Conservation (phyloP, 2,329 filamentous ascomycete species). For the Exophiala alcalophila region DNA sequence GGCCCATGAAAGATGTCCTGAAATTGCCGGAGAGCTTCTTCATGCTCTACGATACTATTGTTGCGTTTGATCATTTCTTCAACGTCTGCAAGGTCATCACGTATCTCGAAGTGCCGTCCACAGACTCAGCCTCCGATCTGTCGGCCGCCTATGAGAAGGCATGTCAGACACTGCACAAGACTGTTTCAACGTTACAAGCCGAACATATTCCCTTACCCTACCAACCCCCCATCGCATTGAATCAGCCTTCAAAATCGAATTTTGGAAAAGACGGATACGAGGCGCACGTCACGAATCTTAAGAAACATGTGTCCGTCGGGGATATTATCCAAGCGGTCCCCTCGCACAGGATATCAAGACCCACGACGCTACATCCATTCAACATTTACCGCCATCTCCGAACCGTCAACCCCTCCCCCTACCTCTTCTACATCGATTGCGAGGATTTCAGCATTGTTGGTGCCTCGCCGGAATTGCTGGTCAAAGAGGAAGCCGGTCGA, state of each 20-base stretch:
- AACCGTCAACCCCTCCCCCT: constrained; percentile 96
- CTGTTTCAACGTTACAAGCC: constrained; percentile 69
- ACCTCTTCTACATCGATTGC: constrained; percentile 94
- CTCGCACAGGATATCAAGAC: constrained; percentile 85
- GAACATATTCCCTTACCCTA: constrained; percentile 73
- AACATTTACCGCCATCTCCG: constrained; percentile 96
- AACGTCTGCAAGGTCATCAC: constrained; percentile 91
- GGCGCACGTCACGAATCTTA: constrained; percentile 77
- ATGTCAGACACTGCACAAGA: constrained; percentile 59
- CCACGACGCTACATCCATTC: constrained; percentile 89
- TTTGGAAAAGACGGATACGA: constrained; percentile 88
- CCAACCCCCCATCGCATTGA: constrained; percentile 68
- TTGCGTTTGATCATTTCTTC: constrained; percentile 93
- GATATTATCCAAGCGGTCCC: constrained; percentile 98
- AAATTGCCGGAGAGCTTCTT: constrained; percentile 90
- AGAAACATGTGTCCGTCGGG: constrained; percentile 84
- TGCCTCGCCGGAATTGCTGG: constrained; percentile 88
- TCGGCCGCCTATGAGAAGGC: constrained; percentile 68
- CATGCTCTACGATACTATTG: constrained; percentile 93
- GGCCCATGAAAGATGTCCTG: constrained; percentile 82
- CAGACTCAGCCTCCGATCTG: constrained; percentile 50
- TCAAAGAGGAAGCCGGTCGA: constrained; percentile 80
- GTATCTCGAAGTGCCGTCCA: constrained; percentile 70
- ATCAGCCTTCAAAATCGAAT: constrained; percentile 84
- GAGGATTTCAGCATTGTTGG: constrained; percentile 91